These are phyloP conservation scores for Puccinia sorghi DNA, from an alignment of 1,284 basidiomycete genomes.

Conservation along the genomic window DNA sequence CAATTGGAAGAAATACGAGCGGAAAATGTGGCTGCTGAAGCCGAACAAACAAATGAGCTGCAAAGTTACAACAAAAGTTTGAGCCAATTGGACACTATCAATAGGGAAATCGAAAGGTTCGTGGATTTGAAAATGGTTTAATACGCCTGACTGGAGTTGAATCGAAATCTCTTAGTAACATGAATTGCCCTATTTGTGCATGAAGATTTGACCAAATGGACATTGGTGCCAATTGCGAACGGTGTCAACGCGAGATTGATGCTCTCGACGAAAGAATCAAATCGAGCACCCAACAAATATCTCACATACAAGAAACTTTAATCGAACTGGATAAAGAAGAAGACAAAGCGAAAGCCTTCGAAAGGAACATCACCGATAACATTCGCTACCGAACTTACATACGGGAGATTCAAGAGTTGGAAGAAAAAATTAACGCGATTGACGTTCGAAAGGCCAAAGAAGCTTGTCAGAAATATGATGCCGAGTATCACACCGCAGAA, in stretches of 20 bases:
- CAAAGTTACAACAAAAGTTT: slow-evolving; percentile 70
- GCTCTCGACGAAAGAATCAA: slow-evolving; percentile 25
- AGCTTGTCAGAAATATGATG: slow-evolving; percentile 78
- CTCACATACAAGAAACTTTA: slow-evolving; percentile 12
- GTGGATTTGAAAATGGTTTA: slow-evolving; percentile 52
- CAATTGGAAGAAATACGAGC: slow-evolving; percentile 65
- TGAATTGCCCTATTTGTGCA: slow-evolving; percentile 18
- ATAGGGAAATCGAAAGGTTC: slow-evolving; percentile 68
- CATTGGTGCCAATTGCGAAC: slow-evolving; percentile 17
- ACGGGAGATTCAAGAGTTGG: slow-evolving; percentile 68
- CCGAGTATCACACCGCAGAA: slow-evolving; percentile 70
- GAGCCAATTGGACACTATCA: slow-evolving; percentile 68
- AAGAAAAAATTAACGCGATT: slow-evolving; percentile 71
- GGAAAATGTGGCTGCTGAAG: slow-evolving; percentile 64
- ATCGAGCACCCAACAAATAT: slow-evolving; percentile 13
- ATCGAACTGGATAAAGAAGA: slow-evolving; percentile 57
- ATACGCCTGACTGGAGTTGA: neutral
- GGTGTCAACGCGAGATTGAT: slow-evolving; percentile 28
- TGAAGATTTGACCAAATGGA: slow-evolving; percentile 34
- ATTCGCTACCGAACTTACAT: slow-evolving; percentile 73
- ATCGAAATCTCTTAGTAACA: neutral
- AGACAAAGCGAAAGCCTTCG: slow-evolving; percentile 58
- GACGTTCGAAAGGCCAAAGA: slow-evolving; percentile 80
- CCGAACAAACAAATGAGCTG: slow-evolving; percentile 64
- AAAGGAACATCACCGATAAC: slow-evolving; percentile 78